Evolutionary conservation across 768 basidiomycete genomes (phyloP).

Genomic region (Cystofilobasidium bisporidii): DNA sequence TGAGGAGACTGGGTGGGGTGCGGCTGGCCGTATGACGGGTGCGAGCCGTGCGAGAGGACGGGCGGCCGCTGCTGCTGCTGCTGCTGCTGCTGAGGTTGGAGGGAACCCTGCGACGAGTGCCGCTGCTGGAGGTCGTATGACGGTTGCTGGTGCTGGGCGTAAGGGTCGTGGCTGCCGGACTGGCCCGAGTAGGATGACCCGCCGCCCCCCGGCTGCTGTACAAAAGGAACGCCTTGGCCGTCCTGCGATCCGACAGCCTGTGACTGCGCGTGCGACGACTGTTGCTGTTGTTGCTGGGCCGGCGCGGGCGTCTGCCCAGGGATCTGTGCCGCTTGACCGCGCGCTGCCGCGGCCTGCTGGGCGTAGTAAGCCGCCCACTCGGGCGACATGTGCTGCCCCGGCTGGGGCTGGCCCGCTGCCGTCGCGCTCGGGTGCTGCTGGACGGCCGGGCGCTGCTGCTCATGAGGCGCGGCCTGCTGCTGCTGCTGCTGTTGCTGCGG

Average conservation of each 20-base stretch:
- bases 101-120: no score
- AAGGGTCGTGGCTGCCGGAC: not conserved
- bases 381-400: slow-evolving; percentile 5
- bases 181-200: no score
- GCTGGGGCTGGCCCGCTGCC: not conserved
- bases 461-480: not conserved
- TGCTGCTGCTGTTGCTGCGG: slow-evolving; percentile 5
- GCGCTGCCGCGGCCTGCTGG: slow-evolving; percentile 19
- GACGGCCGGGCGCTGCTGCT: not conserved
- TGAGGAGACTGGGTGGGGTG: no score
- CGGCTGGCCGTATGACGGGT: no score
- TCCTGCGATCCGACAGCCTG: not conserved
- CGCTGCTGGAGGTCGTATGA: slow-evolving; percentile 4
- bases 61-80: not conserved
- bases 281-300: slow-evolving; percentile 1
- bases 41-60: no score
- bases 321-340: slow-evolving; percentile 13
- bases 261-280: not conserved
- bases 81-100: not conserved
- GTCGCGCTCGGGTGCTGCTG: not conserved
- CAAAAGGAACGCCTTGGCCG: not conserved
- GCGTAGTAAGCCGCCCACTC: slow-evolving; percentile 28
- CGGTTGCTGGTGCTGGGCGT: slow-evolving; percentile 1
- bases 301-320: slow-evolving; percentile 3
- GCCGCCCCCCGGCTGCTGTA: no score